phyloP scores from a whole-genome alignment of 345 rosid species.

The Populus nigra region DNA sequence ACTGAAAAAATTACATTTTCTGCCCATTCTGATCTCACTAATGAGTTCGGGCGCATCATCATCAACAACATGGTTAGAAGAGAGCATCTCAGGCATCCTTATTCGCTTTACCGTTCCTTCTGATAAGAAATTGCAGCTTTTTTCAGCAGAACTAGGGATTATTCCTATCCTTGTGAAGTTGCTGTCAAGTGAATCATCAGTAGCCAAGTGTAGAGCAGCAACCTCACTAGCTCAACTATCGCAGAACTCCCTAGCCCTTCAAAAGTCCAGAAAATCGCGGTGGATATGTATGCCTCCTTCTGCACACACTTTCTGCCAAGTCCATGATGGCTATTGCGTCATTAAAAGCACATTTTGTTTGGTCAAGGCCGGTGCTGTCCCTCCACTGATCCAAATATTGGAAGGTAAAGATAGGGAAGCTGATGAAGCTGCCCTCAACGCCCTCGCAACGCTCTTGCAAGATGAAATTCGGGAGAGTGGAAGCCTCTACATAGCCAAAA shows the following conservation, averaged over 20 bases:
- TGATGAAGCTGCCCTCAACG: conserved; percentile 49
- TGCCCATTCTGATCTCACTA: conserved; percentile 44
- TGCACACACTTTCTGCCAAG: conserved; percentile 41
- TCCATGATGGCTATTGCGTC: conserved; percentile 48
- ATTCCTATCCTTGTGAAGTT: conserved; percentile 56
- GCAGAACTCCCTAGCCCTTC: conserved; percentile 48
- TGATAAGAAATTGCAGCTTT: conserved; percentile 58
- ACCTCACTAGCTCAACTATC: conserved; percentile 61
- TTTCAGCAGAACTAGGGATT: conserved; percentile 47
- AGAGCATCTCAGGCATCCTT: conserved; percentile 46
- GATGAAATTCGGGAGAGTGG: conserved; percentile 61
- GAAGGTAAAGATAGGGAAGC: conserved; percentile 51
- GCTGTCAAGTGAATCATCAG: conserved; percentile 40
- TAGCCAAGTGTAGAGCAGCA: conserved; percentile 53
- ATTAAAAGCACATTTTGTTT: conserved; percentile 56
- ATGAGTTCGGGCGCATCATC: conserved; percentile 28
- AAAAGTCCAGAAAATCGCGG: conserved; percentile 37
- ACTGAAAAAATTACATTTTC: conserved; percentile 38
- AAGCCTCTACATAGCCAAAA: conserved; percentile 43
- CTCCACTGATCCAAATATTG: conserved; percentile 44
- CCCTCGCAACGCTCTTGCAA: conserved; percentile 56
- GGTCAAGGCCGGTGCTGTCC: conserved; percentile 54
- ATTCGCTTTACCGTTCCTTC: conserved; percentile 55
- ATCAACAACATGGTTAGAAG: conserved; percentile 26
- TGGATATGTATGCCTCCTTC: conserved; percentile 52